These are phyloP conservation scores for Salix arbutifolia DNA, from an alignment of 345 rosid species.

Conservation along the genomic window DNA sequence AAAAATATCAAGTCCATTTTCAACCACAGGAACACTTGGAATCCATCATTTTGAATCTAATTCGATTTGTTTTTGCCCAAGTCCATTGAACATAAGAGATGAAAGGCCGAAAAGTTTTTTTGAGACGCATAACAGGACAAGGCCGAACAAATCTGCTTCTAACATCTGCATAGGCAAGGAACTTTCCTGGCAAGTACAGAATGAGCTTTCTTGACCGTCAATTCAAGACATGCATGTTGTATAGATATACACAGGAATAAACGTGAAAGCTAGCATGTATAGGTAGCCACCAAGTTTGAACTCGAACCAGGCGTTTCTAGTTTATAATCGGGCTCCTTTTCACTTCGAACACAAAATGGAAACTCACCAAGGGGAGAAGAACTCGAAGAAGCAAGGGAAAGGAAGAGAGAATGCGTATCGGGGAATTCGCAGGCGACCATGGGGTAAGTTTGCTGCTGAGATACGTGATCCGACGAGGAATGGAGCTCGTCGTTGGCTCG, in stretches of 20 bases:
- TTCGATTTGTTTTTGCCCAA: not conserved
- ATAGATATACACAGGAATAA: too few species aligned
- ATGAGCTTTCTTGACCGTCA: slow-evolving; percentile 12
- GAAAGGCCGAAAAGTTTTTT: not conserved
- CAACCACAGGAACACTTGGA: not conserved
- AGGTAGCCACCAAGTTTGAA: not conserved
- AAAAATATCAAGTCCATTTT: too few species aligned
- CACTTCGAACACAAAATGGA: slow-evolving; percentile 13
- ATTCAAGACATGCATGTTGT: not conserved
- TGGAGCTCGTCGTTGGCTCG: slow-evolving; percentile 66
- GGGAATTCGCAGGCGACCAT: slow-evolving; percentile 67
- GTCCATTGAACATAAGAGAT: slow-evolving; percentile 3
- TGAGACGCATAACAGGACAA: not conserved
- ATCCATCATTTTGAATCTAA: not conserved
- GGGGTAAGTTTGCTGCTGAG: slow-evolving; percentile 87
- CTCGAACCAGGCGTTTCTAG: not conserved
- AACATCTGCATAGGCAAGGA: not conserved
- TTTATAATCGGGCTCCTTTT: not conserved
- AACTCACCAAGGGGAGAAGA: slow-evolving; percentile 3
- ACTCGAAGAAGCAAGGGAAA: not conserved
- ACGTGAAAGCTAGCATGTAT: too few species aligned
- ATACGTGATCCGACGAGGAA: slow-evolving; percentile 71
- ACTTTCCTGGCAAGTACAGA: slow-evolving; percentile 11
- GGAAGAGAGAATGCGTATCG: slow-evolving; percentile 46
- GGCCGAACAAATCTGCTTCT: not conserved